Conservation (phyloP, 1,284 basidiomycete genomes). For the Cryptococcus floricola region DNA sequence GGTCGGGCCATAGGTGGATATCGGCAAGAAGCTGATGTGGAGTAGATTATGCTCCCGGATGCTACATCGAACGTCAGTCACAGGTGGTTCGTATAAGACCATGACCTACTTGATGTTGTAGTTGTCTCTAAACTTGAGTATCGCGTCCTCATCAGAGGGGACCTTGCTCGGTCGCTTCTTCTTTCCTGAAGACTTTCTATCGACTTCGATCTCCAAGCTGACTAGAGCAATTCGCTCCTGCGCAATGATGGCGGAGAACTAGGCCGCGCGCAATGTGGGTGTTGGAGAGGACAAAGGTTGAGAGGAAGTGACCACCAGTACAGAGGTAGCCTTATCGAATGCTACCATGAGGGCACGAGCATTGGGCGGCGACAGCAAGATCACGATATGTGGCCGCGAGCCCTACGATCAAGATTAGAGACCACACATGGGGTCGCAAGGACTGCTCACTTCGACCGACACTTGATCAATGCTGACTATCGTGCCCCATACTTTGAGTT, state of each 20-base stretch:
- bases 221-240: constrained; percentile 32
- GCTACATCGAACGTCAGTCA: constrained; percentile 47
- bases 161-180: constrained; percentile 18
- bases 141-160: constrained; percentile 11
- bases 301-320: constrained; percentile 33
- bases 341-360: constrained; percentile 41
- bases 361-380: constrained; percentile 42
- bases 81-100: neutral
- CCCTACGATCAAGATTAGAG: constrained; percentile 18
- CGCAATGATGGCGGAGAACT: constrained; percentile 41
- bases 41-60: constrained; percentile 71
- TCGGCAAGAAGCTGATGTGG: constrained; percentile 63
- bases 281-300: constrained; percentile 33
- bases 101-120: constrained; percentile 47
- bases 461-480: constrained; percentile 40
- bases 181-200: constrained; percentile 35
- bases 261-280: constrained; percentile 37
- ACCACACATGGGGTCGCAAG: neutral
- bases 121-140: constrained; percentile 36
- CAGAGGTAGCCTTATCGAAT: constrained; percentile 16
- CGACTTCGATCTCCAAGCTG: constrained; percentile 40
- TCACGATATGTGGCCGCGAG: constrained; percentile 40
- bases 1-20: constrained; percentile 50
- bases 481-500: constrained; percentile 44
- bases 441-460: constrained; percentile 25